Evolutionary conservation across 345 rosid species (phyloP).

Genomic region (Lumnitzera racemosa): DNA sequence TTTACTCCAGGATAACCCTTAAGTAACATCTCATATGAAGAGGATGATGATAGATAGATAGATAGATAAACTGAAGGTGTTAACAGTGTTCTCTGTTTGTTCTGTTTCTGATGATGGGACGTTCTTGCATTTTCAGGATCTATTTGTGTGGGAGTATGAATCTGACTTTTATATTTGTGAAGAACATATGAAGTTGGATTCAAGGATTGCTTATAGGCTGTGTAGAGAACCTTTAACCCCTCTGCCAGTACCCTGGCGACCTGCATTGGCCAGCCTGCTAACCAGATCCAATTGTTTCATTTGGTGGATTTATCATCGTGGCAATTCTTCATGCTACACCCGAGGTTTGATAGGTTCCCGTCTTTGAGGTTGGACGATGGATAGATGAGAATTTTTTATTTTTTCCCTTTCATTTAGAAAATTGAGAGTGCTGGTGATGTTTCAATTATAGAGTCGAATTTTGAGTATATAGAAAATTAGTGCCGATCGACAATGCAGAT

Average conservation of each 20-base stretch:
- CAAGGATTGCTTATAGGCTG: not conserved
- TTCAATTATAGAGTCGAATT: no score
- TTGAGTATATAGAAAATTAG: no score
- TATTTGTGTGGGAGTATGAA: conserved; percentile 15
- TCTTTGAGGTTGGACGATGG: not conserved
- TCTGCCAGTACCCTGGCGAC: not conserved
- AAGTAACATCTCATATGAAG: no score
- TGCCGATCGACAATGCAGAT: no score
- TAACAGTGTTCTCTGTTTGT: not conserved
- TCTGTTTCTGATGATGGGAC: not conserved
- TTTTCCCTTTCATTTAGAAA: no score
- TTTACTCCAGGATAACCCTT: no score
- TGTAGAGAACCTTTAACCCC: not conserved
- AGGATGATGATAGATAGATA: no score
- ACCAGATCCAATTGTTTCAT: no score
- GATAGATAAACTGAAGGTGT: not conserved
- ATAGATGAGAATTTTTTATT: no score
- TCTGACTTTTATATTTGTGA: no score
- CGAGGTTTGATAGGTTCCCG: not conserved
- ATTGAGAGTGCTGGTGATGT: no score
- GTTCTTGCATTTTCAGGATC: conserved; percentile 9
- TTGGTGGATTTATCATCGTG: not conserved
- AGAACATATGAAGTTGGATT: no score
- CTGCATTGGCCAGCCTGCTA: not conserved
- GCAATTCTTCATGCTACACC: not conserved